A percentile compares a stretch with the other conserved stretches of the same genome.
phyloP scores from a whole-genome alignment of 176 grass and related monocot genomes.

The Oryza glaberrima region DNA sequence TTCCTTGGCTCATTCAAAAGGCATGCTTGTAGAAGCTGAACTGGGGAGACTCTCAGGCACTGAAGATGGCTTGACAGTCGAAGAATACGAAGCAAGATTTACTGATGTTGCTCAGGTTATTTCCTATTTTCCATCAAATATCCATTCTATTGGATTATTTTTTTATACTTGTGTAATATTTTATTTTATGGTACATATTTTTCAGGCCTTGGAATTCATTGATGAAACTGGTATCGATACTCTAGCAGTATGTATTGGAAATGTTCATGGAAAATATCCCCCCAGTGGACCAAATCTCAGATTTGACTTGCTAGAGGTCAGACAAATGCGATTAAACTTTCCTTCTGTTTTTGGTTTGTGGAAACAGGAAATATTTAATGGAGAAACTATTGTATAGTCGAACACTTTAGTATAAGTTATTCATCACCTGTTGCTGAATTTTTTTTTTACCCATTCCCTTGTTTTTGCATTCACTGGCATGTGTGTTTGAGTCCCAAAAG shows the following conservation, averaged over 20 bases:
- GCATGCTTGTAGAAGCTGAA: conserved; percentile 92
- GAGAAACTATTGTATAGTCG: neutral
- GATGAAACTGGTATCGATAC: conserved; percentile 78
- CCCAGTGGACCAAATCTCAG: conserved; percentile 69
- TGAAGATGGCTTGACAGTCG: conserved; percentile 87
- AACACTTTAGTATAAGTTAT: neutral
- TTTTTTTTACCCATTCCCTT: neutral
- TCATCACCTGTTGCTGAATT: neutral
- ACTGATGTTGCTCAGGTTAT: conserved; percentile 81
- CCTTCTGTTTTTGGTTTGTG: neutral
- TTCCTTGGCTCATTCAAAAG: conserved; percentile 67
- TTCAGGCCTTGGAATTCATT: conserved; percentile 88
- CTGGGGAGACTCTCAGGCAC: conserved; percentile 86
- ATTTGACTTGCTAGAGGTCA: conserved; percentile 88
- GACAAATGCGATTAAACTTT: conserved; percentile 35
- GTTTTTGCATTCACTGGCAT: neutral
- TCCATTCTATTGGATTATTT: conserved; percentile 21
- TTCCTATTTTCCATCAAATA: conserved; percentile 35
- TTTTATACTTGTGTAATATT: conserved; percentile 31
- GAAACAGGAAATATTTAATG: neutral
- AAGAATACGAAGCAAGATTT: conserved; percentile 86
- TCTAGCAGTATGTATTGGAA: conserved; percentile 96
- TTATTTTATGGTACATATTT: conserved; percentile 40
- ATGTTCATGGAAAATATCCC: conserved; percentile 92
- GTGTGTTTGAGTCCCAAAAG: neutral